These are phyloP conservation scores for Schwanniomyces occidentalis DNA, from an alignment of 805 yeast genomes.

Conservation along the genomic window DNA sequence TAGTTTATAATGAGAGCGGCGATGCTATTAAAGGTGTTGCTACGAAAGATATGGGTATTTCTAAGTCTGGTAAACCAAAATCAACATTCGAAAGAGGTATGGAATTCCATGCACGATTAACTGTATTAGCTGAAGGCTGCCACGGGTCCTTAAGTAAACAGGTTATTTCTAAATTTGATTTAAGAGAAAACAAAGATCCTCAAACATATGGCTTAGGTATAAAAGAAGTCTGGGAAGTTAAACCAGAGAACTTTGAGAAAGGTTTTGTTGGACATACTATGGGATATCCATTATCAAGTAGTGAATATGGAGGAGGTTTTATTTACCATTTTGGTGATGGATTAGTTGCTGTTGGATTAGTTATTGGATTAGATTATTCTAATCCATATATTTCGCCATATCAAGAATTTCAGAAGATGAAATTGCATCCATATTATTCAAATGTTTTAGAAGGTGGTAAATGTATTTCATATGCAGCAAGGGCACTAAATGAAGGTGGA, in stretches of 20 bases:
- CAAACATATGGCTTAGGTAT: conserved; percentile 97
- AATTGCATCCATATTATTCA: conserved; percentile 83
- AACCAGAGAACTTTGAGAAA: conserved; percentile 72
- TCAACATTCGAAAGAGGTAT: conserved; percentile 91
- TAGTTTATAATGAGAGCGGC: conserved; percentile 58
- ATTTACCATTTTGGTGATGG: conserved; percentile 96
- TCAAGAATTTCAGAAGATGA: conserved; percentile 93
- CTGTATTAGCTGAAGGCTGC: conserved; percentile 97
- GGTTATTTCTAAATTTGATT: conserved; percentile 63
- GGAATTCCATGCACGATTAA: conserved; percentile 91
- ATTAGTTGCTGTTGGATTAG: conserved; percentile 89
- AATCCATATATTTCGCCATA: conserved; percentile 96
- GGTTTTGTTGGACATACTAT: conserved; percentile 85
- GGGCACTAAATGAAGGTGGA: conserved; percentile 98
- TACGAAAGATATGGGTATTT: conserved; percentile 88
- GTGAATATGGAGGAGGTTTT: conserved; percentile 94
- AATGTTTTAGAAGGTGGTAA: conserved; percentile 81
- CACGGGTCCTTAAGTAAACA: conserved; percentile 90
- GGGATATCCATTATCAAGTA: conserved; percentile 79
- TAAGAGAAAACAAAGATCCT: conserved; percentile 63
- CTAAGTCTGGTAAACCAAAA: conserved; percentile 72
- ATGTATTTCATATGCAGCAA: conserved; percentile 91
- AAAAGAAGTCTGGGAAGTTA: conserved; percentile 96
- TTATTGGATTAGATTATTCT: conserved; percentile 88
- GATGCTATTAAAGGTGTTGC: conserved; percentile 81